A percentile compares a stretch with the other conserved stretches of the same genome.
These are phyloP conservation scores for Alloascoidea hylecoeti DNA, from an alignment of 805 yeast species.

Conservation along the genomic window DNA sequence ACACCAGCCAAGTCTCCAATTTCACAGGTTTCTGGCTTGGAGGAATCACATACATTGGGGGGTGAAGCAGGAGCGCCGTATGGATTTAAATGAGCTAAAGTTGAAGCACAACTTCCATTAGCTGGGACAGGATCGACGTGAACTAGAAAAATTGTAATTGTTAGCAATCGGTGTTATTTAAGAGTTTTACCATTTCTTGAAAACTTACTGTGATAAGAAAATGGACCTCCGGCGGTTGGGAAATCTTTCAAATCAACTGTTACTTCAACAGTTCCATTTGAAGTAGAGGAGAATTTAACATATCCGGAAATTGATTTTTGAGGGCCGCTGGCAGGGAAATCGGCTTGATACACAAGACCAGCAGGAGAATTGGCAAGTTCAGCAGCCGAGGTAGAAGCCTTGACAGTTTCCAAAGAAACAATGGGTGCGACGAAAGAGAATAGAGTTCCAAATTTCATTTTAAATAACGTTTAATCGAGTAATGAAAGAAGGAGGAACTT, in stretches of 20 bases:
- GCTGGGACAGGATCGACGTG: slow-evolving; percentile 43
- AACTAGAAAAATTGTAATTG: slow-evolving; percentile 12
- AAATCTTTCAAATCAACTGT: slow-evolving; percentile 59
- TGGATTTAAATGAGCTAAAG: slow-evolving; percentile 52
- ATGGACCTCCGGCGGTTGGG: slow-evolving; percentile 55
- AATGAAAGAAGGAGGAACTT: too few species aligned
- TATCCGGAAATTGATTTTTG: slow-evolving; percentile 30
- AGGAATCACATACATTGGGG: slow-evolving; percentile 36
- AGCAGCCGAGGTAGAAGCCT: too few species aligned
- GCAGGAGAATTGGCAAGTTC: slow-evolving; percentile 19
- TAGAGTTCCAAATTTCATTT: too few species aligned
- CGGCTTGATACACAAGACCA: slow-evolving; percentile 40
- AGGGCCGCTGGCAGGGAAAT: slow-evolving; percentile 33
- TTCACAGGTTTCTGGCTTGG: slow-evolving; percentile 44
- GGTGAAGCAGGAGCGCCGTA: slow-evolving; percentile 32
- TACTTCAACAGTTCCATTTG: slow-evolving; percentile 44
- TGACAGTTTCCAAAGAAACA: too few species aligned
- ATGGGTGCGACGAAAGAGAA: too few species aligned
- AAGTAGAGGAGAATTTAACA: slow-evolving; percentile 38
- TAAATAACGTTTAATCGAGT: too few species aligned
- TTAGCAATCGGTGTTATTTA: background rate
- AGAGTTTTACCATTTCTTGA: background rate
- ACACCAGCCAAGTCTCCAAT: slow-evolving; percentile 71
- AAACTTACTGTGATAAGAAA: slow-evolving; percentile 35
- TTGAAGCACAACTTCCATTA: slow-evolving; percentile 35